phyloP scores from a whole-genome alignment of 805 yeast species.

The Candida endomychidarum region DNA sequence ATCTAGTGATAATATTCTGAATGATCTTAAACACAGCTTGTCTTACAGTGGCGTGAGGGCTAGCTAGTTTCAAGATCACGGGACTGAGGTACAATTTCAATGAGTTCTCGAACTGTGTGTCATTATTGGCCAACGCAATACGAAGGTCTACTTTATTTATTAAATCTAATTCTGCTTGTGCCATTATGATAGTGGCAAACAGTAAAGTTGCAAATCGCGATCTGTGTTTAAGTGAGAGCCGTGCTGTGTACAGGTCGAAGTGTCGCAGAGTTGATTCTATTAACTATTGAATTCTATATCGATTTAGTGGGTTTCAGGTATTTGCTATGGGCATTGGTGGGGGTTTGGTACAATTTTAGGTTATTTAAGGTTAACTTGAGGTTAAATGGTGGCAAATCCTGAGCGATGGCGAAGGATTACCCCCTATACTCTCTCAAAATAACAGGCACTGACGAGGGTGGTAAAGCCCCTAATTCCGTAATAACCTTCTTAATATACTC shows the following conservation, averaged over 20 bases:
- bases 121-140: constrained; percentile 72
- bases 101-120: constrained; percentile 59
- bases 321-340: no score
- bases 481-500: constrained; percentile 90
- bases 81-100: constrained; percentile 72
- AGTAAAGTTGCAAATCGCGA: no score
- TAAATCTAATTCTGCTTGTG: constrained; percentile 54
- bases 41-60: constrained; percentile 66
- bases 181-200: constrained; percentile 18
- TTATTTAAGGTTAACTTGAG: no score
- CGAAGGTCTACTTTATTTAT: constrained; percentile 79
- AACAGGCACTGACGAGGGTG: constrained; percentile 98
- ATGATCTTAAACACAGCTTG: constrained; percentile 65
- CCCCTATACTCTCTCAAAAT: constrained; percentile 87
- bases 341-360: no score
- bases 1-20: constrained; percentile 65
- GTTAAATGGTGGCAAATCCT: no score
- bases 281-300: no score
- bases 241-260: no score
- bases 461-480: constrained; percentile 93
- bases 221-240: no score
- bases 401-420: no score
- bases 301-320: no score
- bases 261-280: no score
- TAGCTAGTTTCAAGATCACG: constrained; percentile 70